A percentile compares a stretch with the other conserved stretches of the same genome.
phyloP scores from a whole-genome alignment of 2,329 filamentous ascomycete species.

The Colletotrichum euphorbiae region DNA sequence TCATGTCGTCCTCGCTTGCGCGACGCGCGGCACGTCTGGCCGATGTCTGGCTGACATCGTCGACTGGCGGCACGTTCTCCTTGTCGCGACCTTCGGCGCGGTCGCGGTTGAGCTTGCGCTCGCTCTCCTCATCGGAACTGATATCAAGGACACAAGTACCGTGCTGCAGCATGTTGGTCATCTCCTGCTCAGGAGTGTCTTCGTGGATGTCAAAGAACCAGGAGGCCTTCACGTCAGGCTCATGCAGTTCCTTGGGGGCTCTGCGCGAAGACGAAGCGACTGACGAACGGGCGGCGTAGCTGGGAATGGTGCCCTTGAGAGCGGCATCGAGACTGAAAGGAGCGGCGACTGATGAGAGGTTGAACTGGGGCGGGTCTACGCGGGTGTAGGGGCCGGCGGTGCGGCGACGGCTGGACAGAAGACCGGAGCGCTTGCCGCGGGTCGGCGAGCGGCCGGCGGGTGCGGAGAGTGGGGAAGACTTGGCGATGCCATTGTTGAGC shows the following conservation, averaged over 20 bases:
- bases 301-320: constrained; percentile 78
- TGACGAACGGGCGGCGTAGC: constrained; percentile 62
- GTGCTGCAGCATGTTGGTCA: constrained; percentile 93
- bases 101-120: constrained; percentile 63
- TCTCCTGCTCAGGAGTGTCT: constrained; percentile 89
- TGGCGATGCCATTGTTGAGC: constrained; percentile 56
- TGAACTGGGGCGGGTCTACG: constrained; percentile 76
- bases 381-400: constrained; percentile 73
- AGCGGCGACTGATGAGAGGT: constrained; percentile 59
- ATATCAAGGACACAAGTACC: constrained; percentile 89
- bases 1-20: constrained; percentile 61
- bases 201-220: constrained; percentile 98
- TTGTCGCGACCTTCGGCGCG: constrained; percentile 78
- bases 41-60: constrained; percentile 71
- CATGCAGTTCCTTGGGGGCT: constrained; percentile 48
- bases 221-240: constrained; percentile 66
- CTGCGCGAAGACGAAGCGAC: constrained; percentile 45
- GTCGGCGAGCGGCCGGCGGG: constrained; percentile 85
- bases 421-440: constrained; percentile 74
- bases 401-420: constrained; percentile 76
- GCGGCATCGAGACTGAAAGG: constrained; percentile 90
- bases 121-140: constrained; percentile 84
- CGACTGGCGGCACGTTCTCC: constrained; percentile 88
- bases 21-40: constrained; percentile 49
- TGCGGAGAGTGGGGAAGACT: constrained; percentile 69